Evolutionary conservation across 2,329 filamentous ascomycete species (phyloP).

Genomic region (Podosphaera fusca): DNA sequence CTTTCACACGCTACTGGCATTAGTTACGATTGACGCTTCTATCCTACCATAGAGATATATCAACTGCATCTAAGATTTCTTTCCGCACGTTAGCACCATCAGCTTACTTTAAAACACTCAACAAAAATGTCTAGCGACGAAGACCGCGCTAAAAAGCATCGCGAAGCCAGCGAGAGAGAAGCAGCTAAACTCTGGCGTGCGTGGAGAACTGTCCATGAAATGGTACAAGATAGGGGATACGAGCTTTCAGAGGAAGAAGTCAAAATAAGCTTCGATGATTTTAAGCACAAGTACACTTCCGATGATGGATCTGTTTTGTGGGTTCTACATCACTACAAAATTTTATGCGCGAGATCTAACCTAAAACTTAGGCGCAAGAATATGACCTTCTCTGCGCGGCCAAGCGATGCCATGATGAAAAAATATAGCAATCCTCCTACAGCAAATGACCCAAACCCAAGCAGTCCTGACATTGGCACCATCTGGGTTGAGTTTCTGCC

Average conservation of each 20-base stretch:
- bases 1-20: too few species aligned
- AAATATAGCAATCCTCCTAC: conserved; percentile 60
- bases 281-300: conserved; percentile 48
- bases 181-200: conserved; percentile 67
- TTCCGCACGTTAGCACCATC: not conserved
- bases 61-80: too few species aligned
- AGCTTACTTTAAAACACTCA: not conserved
- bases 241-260: conserved; percentile 77
- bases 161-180: conserved; percentile 19
- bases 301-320: conserved; percentile 57
- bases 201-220: conserved; percentile 82
- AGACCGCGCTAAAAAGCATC: conserved; percentile 12
- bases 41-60: too few species aligned
- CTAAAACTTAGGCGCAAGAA: conserved; percentile 41
- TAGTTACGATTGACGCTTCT: too few species aligned
- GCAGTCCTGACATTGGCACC: conserved; percentile 51
- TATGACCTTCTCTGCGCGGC: conserved; percentile 74
- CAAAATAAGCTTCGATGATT: conserved; percentile 63
- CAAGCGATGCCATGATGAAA: conserved; percentile 60
- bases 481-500: conserved; percentile 86
- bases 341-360: not conserved
- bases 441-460: conserved; percentile 43
- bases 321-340: conserved; percentile 12
- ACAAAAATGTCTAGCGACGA: conserved; percentile 12
- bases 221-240: conserved; percentile 85